Base-by-base conservation (phyloP, 768 basidiomycete species). In the Psilocybe cubensis region DNA sequence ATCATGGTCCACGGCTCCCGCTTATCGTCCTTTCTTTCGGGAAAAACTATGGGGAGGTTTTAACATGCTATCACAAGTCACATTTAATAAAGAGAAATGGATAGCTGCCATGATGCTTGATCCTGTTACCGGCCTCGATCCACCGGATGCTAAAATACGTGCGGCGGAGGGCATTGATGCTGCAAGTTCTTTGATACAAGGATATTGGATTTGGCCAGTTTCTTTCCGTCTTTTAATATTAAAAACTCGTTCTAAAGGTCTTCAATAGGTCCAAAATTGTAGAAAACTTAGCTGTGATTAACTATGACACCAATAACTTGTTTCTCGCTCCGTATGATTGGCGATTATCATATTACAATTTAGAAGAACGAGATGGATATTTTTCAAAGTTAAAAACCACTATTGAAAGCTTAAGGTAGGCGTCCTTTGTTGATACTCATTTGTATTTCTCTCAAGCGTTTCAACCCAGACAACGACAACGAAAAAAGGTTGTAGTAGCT, bases 151-250 rank as follows among this genome's bases (percentile, higher is more conserved):
- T 43, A 97, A 94, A 70, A 86, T 98, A 56, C 81, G 96, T 31
- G 93, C 96, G 11, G 94, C 93, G 0, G 92, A 97, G 71, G 96
- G 96, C 0, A 85, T 96, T 20, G 91, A 93, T 67, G 94, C 94
- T 0, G 95, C 94, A 2, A 91, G 89, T 60, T 88, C 80, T 63
- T 89, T 93, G 63, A 85, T 94, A 55, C 86, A 88, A 68, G 94
- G 96, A 1, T 99, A 95, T 69, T 98, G 95, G 96, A 86, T 96
- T 52, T 96, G 94, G 93, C 88, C 66, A n/a, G 52, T 75, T 25
- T 25, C 11, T 28, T 44, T 12, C 23, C 25, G 25, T 14, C 14
- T 25, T 40, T 17, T 11, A n/a, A 24, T 11, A 3, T 24, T n/a
- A 4, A 20, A 35, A 46, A 18, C 17, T 28, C 17, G 17, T 17